A percentile compares a stretch with the other conserved stretches of the same genome.
These are phyloP conservation scores for Paratrimastix pyriformis DNA, from an alignment of 78 protist genomes.

Conservation along the genomic window DNA sequence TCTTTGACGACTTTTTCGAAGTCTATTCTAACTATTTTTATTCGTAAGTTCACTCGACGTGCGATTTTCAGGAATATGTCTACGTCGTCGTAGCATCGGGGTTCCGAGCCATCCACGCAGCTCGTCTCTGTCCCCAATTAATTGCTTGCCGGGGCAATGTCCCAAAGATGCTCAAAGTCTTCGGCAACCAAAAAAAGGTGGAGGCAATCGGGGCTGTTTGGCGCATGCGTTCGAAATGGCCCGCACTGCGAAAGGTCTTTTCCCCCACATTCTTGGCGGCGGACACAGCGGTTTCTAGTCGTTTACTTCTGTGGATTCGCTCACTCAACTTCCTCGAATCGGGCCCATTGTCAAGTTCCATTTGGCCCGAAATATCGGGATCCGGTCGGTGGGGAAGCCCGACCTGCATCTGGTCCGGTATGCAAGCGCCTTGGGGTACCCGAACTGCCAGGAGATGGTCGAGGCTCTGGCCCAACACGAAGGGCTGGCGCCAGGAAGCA, in stretches of 20 bases:
- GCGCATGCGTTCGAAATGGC: neutral
- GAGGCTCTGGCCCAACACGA: neutral
- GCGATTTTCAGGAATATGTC: neutral
- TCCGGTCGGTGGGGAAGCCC: constrained; percentile 4
- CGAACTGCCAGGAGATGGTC: neutral
- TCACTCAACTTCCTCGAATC: neutral
- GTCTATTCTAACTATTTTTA: too few relatives aligned
- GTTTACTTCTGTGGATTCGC: too few relatives aligned
- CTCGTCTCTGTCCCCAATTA: neutral
- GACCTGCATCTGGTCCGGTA: constrained; percentile 7
- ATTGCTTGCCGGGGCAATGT: neutral
- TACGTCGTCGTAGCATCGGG: constrained; percentile 18
- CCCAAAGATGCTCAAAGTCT: neutral
- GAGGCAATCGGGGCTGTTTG: neutral
- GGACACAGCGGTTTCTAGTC: too few relatives aligned
- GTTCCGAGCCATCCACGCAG: neutral
- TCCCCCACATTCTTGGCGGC: too few relatives aligned
- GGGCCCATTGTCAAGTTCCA: constrained; percentile 7
- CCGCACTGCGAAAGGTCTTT: neutral
- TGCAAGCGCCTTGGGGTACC: neutral
- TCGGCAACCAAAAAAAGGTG: neutral
- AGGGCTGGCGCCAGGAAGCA: neutral
- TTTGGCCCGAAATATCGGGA: constrained; percentile 12
- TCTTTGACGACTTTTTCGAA: constrained; percentile 2
- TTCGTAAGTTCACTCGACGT: too few relatives aligned